phyloP scores from a whole-genome alignment of 768 basidiomycete species.

The Strobilomyces dryophilus region DNA sequence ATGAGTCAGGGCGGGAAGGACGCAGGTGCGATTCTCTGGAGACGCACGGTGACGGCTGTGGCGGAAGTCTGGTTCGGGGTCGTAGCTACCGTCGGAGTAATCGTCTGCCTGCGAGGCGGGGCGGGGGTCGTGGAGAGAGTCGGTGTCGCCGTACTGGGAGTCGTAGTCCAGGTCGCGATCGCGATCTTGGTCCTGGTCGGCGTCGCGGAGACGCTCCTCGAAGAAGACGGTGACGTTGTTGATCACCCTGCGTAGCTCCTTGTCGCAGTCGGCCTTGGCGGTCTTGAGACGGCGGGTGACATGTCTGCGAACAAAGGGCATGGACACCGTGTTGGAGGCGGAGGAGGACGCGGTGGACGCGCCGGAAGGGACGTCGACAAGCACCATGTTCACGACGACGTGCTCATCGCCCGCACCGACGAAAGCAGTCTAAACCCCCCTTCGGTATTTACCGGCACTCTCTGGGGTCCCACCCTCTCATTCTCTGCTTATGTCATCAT shows the following conservation, averaged over 20 bases:
- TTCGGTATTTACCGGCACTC: conserved; percentile 10
- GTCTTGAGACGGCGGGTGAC: conserved; percentile 89
- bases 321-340: conserved; percentile 74
- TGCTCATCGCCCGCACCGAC: neutral
- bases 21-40: conserved; percentile 39
- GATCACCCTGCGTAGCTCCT: conserved; percentile 90
- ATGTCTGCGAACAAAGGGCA: conserved; percentile 91
- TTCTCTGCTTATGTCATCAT: conserved; percentile 8
- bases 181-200: conserved; percentile 57
- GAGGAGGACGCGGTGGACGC: conserved; percentile 32
- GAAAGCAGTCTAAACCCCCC: conserved; percentile 2
- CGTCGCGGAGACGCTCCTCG: conserved; percentile 82
- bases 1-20: conserved; percentile 46
- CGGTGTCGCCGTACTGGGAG: conserved; percentile 51
- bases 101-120: conserved; percentile 62
- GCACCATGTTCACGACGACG: neutral
- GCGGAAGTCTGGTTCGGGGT: conserved; percentile 58
- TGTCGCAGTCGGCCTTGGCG: conserved; percentile 95
- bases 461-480: conserved; percentile 14
- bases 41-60: conserved; percentile 78
- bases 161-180: conserved; percentile 64
- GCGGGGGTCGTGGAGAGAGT: conserved; percentile 55
- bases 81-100: conserved; percentile 81
- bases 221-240: conserved; percentile 93
- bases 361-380: conserved; percentile 12